Conservation (phyloP, 345 rosid species). For the Cardiospermum halicacabum region DNA sequence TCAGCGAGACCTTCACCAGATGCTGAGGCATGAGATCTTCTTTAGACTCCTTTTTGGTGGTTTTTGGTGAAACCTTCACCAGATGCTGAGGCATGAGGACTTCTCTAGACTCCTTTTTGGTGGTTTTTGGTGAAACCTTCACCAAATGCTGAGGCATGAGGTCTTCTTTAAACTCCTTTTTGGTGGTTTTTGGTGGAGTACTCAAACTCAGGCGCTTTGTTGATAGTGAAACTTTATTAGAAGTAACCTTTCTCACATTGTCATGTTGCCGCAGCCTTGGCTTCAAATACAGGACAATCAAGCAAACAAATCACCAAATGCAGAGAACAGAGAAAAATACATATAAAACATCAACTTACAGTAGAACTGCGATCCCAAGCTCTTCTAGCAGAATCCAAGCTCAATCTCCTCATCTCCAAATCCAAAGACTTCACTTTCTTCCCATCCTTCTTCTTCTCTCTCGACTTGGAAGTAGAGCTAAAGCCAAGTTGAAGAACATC, state of each 20-base stretch:
- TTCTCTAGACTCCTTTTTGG: constrained; percentile 17
- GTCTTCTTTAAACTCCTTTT: constrained; percentile 16
- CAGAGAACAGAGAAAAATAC: too few relatives aligned
- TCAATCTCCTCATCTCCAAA: constrained; percentile 35
- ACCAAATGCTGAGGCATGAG: constrained; percentile 10
- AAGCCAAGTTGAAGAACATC: constrained; percentile 21
- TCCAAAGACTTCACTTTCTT: constrained; percentile 16
- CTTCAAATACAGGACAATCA: constrained; percentile 4
- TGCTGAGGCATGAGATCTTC: constrained; percentile 12
- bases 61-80: constrained; percentile 20
- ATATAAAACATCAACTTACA: constrained; percentile 5
- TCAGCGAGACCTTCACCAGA: constrained; percentile 26
- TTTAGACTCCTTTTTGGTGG: constrained; percentile 17
- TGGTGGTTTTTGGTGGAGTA: constrained; percentile 23
- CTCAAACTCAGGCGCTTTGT: constrained; percentile 18
- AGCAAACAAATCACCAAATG: background rate
- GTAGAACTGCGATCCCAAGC: constrained; percentile 36
- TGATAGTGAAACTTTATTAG: constrained; percentile 20
- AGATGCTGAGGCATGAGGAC: constrained; percentile 10
- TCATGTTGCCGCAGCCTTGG: constrained; percentile 17
- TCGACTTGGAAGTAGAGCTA: background rate
- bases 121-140: constrained; percentile 20
- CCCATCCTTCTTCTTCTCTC: background rate
- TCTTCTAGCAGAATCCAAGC: constrained; percentile 43
- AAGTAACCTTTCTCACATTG: constrained; percentile 22